A percentile compares a stretch with the other conserved stretches of the same genome.
phyloP scores from a whole-genome alignment of 768 basidiomycete genomes.

The Bullera alba region DNA sequence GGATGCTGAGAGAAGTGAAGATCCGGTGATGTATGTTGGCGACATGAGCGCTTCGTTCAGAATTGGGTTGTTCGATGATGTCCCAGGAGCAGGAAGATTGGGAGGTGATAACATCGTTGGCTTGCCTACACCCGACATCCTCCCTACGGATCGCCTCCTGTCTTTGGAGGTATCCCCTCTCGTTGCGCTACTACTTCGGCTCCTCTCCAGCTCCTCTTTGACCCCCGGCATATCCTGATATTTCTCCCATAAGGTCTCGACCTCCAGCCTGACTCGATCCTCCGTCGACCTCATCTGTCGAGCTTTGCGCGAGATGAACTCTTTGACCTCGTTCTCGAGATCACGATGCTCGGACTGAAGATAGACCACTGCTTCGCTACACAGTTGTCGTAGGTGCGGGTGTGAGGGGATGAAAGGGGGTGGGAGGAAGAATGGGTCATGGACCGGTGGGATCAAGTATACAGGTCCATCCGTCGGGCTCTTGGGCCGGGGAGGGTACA shows the following conservation, averaged over 20 bases:
- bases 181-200: slow-evolving; percentile 2
- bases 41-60: slow-evolving; percentile 6
- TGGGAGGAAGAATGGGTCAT: slow-evolving; percentile 47
- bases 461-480: neutral
- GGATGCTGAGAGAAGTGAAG: slow-evolving; percentile 32
- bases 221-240: slow-evolving; percentile 22
- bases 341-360: slow-evolving; percentile 21
- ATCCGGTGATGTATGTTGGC: slow-evolving; percentile 7
- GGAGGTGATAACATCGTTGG: neutral
- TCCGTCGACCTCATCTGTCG: slow-evolving; percentile 27
- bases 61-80: slow-evolving; percentile 15
- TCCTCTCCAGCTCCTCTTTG: slow-evolving; percentile 5
- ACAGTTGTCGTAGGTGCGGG: slow-evolving; percentile 33
- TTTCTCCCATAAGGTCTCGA: slow-evolving; percentile 40
- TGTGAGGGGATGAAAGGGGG: slow-evolving; percentile 44
- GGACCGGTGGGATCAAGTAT: slow-evolving; percentile 23
- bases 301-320: slow-evolving; percentile 26
- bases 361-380: slow-evolving; percentile 23
- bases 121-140: neutral
- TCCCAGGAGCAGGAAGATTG: neutral
- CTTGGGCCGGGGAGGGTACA: slow-evolving; percentile 19
- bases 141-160: neutral
- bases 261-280: slow-evolving; percentile 34
- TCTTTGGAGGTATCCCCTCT: slow-evolving; percentile 9
- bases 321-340: slow-evolving; percentile 31